Percentiles rank a stretch among this genome's conserved stretches.
Conservation (phyloP, 2,329 filamentous ascomycete species). For the Botrytis elliptica region DNA sequence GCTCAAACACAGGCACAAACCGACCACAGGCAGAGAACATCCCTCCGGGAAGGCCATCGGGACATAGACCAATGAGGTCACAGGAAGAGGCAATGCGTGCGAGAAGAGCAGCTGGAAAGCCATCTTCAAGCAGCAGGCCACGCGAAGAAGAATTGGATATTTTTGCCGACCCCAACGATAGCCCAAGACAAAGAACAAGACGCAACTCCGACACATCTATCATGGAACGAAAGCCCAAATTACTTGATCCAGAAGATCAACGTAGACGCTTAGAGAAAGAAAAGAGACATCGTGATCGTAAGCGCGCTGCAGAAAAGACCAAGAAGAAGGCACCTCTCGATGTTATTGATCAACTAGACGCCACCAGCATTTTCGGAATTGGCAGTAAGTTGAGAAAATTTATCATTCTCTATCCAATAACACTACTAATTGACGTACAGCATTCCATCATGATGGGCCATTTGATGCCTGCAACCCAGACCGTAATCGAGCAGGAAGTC, state of each 20-base stretch:
- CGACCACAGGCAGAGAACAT: conserved; percentile 47
- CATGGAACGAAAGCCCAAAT: conserved; percentile 51
- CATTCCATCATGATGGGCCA: conserved; percentile 96
- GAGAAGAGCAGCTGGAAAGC: conserved; percentile 45
- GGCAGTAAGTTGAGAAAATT: conserved; percentile 62
- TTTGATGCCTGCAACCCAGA: conserved; percentile 96
- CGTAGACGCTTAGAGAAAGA: conserved; percentile 59
- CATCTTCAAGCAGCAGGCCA: conserved; percentile 24
- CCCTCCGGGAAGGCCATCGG: conserved; percentile 41
- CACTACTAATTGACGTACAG: conserved; percentile 47
- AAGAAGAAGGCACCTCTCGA: conserved; percentile 57
- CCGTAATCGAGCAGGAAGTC: conserved; percentile 80
- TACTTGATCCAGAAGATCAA: conserved; percentile 56
- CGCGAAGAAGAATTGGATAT: conserved; percentile 33
- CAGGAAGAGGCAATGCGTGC: conserved; percentile 62
- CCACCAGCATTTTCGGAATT: conserved; percentile 91
- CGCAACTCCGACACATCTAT: conserved; percentile 80
- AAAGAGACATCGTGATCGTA: conserved; percentile 44
- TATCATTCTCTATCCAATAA: neutral
- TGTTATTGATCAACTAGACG: conserved; percentile 94
- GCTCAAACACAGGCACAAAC: conserved; percentile 47
- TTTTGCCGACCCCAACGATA: conserved; percentile 40
- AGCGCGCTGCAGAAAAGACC: conserved; percentile 43
- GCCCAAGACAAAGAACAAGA: conserved; percentile 53
- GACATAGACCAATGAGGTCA: conserved; percentile 63